Evolutionary conservation across 371 early-diverging fungal genomes (phyloP), one percentile per base, ranked within the genome.

Genomic region (Mucor circinelloides): DNA sequence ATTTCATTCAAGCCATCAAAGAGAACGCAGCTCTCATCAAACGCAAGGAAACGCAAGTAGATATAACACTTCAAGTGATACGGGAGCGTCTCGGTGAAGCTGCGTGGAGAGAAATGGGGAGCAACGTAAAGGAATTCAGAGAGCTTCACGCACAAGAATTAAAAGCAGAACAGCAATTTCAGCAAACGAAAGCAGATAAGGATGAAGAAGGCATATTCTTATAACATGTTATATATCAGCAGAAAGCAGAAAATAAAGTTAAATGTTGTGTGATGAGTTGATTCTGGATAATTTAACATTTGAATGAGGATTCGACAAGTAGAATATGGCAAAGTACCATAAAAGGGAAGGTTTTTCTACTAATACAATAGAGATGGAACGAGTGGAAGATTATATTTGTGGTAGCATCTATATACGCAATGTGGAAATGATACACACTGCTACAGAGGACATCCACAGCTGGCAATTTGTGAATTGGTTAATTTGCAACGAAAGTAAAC

Each of bases 21-120:
- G 83, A 82, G 52, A 82, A 82, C 44, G 55, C 66, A 55, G 72
- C 61, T 25, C 58, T 82, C 21, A 73, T 82, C 13, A 55, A 66
- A n/a, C 70, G 78, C 34, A 73, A 82, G 32, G 72, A 82, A 58
- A 52, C 40, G 8, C 78, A 78, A 4, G 72, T 82, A 6, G 71
- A 82, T 44, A 12, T 76, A 13, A 76, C 80, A 7, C 64, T 82
- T 9, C 38, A 63, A 6, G 71, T 80, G 2, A 77, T 82, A 31
- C 68, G 75, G 36, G 72, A 82, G 62, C 63, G 75, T n/a, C 23
- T 82, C 31, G 80, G 80, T 13, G 75, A 78, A 48, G 75, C 80
- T 31, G 83, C 83, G 1, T 78, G 77, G 55, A 60, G 71, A 54
- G 83, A 82, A 66, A 70, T 82, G 36, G 72, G 59, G 40, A 76